A percentile compares a stretch with the other conserved stretches of the same genome.
Evolutionary conservation across 345 rosid species (phyloP).

Genomic region (Euphorbia lathyris): DNA sequence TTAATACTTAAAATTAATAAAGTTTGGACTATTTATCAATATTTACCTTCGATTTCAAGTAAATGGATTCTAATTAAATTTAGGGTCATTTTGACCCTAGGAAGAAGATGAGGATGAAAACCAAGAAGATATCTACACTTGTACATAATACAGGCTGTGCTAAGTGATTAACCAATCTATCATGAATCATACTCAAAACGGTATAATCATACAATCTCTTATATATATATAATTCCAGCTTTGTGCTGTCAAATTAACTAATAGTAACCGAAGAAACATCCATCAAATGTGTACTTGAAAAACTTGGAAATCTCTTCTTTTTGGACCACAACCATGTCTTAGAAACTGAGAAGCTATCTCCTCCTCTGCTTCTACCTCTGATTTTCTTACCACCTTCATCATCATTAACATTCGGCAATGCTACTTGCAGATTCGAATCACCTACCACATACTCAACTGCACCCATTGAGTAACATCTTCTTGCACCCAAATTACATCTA

Average conservation of each 20-base stretch:
- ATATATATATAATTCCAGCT: not conserved
- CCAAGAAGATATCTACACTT: not conserved
- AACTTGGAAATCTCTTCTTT: conserved; percentile 33
- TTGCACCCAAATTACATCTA: conserved; percentile 37
- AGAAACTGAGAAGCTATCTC: conserved; percentile 56
- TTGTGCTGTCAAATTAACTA: conserved; percentile 1
- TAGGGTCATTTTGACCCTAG: too few species aligned
- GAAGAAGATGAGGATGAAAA: not conserved
- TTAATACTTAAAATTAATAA: too few species aligned
- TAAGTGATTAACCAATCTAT: not conserved
- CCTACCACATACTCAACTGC: conserved; percentile 54
- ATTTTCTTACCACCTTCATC: conserved; percentile 40
- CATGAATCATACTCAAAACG: not conserved
- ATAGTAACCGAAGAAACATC: conserved; percentile 4
- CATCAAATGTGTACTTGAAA: conserved; percentile 14
- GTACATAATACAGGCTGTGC: not conserved
- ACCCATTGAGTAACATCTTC: conserved; percentile 81
- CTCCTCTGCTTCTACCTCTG: conserved; percentile 35
- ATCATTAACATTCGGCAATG: conserved; percentile 25
- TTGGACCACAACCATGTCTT: conserved; percentile 71
- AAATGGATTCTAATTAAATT: too few species aligned
- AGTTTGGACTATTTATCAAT: too few species aligned
- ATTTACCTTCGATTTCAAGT: too few species aligned
- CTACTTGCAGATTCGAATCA: conserved; percentile 43
- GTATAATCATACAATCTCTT: not conserved